Base-by-base conservation (phyloP, 148 eudicot genomes). In the Rhododendron kiyosumense region DNA sequence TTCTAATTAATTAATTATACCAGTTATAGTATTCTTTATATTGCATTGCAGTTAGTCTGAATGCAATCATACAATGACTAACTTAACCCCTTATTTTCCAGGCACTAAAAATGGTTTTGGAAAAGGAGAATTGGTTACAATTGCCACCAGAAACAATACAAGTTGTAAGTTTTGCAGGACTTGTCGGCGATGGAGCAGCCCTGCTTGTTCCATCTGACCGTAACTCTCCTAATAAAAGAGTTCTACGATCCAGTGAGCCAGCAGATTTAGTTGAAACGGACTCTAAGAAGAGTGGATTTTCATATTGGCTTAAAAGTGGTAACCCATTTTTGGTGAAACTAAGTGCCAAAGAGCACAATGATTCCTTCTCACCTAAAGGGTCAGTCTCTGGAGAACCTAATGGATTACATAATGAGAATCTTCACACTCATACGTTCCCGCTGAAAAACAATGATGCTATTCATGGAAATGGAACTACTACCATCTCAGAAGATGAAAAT, bases 101-200 rank as follows among this genome's bases (percentile, higher is more conserved):
- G 99, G 99, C 97, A 74, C 89, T 97, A 43, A 97, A 93, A 88
- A 93, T 95, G 98, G 99, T 95, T 84, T 88, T 95, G 93, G 99
- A 97, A 85, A 95, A 84, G 94, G 99, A 97, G 90, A 89, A 86
- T 86, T 97, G 99, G 99, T 86, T 93, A 86, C 88, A 89, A 78
- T 85, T 97, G 90, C 98, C 99, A 7, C 89, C 93, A 71, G 98
- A 95, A 85, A 95, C 96, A 32, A 86, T 92, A 83, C 94, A 95
- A 89, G 93, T 88, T 36, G 94, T 97, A 52, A 92, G 95, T 88
- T 97, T 97, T 90, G 87, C 98, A 48, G 98, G 99, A 51, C 94
- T 97, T 87, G 90, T 94, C 85, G 98, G 99, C 85, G 99, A 95
- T 90, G 98, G 98, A 89, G 99, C 96, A 36, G 94, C 99, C 51